Evolutionary conservation across 2,329 filamentous ascomycete species (phyloP).

Genomic region (Aschersonia sp.): DNA sequence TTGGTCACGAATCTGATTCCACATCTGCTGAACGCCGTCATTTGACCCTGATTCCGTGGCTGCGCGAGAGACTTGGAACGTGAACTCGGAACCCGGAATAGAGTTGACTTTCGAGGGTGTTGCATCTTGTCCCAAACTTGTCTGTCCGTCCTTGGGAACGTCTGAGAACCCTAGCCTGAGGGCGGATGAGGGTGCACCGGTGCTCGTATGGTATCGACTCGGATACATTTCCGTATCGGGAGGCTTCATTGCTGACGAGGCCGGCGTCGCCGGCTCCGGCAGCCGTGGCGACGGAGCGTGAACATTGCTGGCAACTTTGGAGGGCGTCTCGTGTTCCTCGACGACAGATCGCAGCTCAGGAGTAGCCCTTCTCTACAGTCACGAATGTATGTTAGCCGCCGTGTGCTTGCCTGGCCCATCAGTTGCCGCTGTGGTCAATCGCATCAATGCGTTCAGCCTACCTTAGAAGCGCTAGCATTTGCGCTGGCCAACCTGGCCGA

Average conservation of each 20-base stretch:
- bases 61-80: slow-evolving; percentile 52
- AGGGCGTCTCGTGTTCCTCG: slow-evolving; percentile 26
- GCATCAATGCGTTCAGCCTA: slow-evolving; percentile 10
- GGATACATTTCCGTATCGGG: slow-evolving; percentile 81
- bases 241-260: slow-evolving; percentile 52
- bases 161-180: slow-evolving; percentile 71
- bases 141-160: slow-evolving; percentile 38
- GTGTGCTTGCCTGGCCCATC: neutral
- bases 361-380: slow-evolving; percentile 14
- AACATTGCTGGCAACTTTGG: slow-evolving; percentile 11
- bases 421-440: neutral
- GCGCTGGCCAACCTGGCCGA: slow-evolving; percentile 26
- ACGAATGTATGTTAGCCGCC: neutral
- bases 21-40: slow-evolving; percentile 43
- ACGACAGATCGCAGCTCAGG: slow-evolving; percentile 25
- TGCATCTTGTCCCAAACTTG: slow-evolving; percentile 16
- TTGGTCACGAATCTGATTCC: slow-evolving; percentile 57
- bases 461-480: slow-evolving; percentile 19
- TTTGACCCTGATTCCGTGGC: slow-evolving; percentile 37
- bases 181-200: slow-evolving; percentile 63
- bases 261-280: slow-evolving; percentile 40
- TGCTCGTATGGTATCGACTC: slow-evolving; percentile 63
- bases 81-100: slow-evolving; percentile 44
- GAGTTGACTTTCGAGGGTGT: slow-evolving; percentile 48
- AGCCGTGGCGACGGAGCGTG: slow-evolving; percentile 19